Evolutionary conservation across 1,139 yeast species (phyloP).

Genomic region (Pichia sp.): DNA sequence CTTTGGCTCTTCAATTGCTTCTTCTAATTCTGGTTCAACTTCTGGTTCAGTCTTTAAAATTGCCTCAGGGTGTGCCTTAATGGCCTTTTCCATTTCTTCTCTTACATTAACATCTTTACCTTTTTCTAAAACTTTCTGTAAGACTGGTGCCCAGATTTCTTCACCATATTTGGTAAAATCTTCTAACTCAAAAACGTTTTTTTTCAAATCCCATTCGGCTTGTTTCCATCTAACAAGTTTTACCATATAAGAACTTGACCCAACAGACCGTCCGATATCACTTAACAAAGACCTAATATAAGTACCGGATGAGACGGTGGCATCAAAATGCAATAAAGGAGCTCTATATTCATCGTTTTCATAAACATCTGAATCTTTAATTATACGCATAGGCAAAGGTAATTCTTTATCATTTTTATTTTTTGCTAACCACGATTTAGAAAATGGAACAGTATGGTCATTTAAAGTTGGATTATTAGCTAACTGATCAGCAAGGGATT

Average conservation of each 20-base stretch:
- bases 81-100: slow-evolving; percentile 23
- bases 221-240: slow-evolving; percentile 68
- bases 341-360: slow-evolving; percentile 35
- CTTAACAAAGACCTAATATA: slow-evolving; percentile 86
- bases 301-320: slow-evolving; percentile 91
- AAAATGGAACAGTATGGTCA: slow-evolving; percentile 55
- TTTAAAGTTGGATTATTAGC: slow-evolving; percentile 54
- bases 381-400: slow-evolving; percentile 28
- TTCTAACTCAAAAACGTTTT: slow-evolving; percentile 53
- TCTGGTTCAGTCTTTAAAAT: slow-evolving; percentile 9
- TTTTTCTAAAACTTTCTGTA: slow-evolving; percentile 40
- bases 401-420: slow-evolving; percentile 29
- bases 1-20: slow-evolving; percentile 3
- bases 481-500: slow-evolving; percentile 35
- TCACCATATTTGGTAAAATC: slow-evolving; percentile 58
- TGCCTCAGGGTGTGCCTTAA: slow-evolving; percentile 12
- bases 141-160: slow-evolving; percentile 62
- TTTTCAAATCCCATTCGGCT: slow-evolving; percentile 73
- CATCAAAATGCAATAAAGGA: slow-evolving; percentile 66
- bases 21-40: slow-evolving; percentile 1
- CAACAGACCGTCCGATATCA: slow-evolving; percentile 79
- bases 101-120: slow-evolving; percentile 35
- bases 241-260: slow-evolving; percentile 85
- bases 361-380: slow-evolving; percentile 24
- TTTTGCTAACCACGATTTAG: slow-evolving; percentile 43